phyloP scores from a whole-genome alignment of 495 filamentous ascomycete species.

The Letharia columbiana region DNA sequence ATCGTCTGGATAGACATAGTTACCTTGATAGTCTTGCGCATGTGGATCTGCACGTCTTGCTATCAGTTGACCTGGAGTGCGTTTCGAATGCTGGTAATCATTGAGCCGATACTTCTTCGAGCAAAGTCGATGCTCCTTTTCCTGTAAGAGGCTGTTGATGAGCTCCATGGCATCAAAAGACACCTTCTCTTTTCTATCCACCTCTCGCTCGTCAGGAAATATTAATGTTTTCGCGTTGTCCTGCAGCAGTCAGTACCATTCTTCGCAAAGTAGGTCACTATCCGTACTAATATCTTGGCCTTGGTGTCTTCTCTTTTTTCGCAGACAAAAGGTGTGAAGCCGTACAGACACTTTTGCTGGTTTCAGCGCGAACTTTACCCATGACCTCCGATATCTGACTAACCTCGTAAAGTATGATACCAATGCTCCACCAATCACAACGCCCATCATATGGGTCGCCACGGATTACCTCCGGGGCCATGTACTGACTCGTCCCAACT shows the following conservation, averaged over 20 bases:
- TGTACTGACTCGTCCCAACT: conserved; percentile 96
- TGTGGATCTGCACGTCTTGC: conserved; percentile 28
- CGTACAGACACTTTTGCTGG: conserved; percentile 64
- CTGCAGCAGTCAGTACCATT: conserved; percentile 30
- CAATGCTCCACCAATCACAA: conserved; percentile 96
- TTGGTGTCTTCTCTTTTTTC: conserved; percentile 78
- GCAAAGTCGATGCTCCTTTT: conserved; percentile 66
- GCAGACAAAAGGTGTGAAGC: conserved; percentile 78
- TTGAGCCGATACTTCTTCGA: conserved; percentile 60
- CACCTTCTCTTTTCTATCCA: conserved; percentile 28
- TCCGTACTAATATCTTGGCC: conserved; percentile 61
- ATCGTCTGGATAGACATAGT: conserved; percentile 69
- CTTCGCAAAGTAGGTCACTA: neutral
- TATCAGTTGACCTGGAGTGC: conserved; percentile 25
- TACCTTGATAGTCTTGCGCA: conserved; percentile 33
- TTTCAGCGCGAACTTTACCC: conserved; percentile 8
- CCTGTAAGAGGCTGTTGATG: conserved; percentile 64
- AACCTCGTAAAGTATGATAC: conserved; percentile 82
- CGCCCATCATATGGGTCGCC: conserved; percentile 80
- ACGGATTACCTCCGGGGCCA: conserved; percentile 87
- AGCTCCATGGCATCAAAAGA: conserved; percentile 58
- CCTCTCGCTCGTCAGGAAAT: conserved; percentile 45
- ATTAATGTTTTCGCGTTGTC: conserved; percentile 43
- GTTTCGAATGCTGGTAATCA: conserved; percentile 37
- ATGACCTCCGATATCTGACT: conserved; percentile 15